Conservation (phyloP, 2,329 filamentous ascomycete species). For the Graphilbum ipis-grandicollis region DNA sequence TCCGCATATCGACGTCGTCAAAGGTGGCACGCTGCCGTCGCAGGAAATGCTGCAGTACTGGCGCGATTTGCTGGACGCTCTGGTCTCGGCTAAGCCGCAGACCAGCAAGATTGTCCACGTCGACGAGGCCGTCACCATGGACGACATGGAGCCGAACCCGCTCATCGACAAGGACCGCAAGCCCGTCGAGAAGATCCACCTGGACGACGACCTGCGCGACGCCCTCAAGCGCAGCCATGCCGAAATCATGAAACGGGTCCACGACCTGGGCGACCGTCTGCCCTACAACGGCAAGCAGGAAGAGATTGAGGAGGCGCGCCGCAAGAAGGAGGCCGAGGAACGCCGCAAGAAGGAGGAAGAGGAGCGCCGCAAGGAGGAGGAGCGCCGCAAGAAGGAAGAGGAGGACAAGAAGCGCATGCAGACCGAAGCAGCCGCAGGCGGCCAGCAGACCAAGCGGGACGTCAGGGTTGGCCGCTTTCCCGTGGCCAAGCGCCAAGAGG, state of each 20-base stretch:
- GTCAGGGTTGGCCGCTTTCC: too few relatives aligned
- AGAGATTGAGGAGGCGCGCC: background rate
- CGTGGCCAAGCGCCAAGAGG: too few relatives aligned
- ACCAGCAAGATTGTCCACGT: constrained; percentile 2
- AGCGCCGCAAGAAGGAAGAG: background rate
- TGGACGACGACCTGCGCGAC: constrained; percentile 2
- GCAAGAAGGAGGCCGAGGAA: background rate
- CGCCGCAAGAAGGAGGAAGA: background rate
- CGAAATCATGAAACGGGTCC: background rate
- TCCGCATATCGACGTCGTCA: background rate
- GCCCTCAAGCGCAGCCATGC: constrained; percentile 2
- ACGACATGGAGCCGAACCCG: constrained; percentile 4
- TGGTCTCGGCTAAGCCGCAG: constrained; percentile 4
- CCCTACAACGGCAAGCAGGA: background rate
- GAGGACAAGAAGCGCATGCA: background rate
- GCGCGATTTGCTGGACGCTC: constrained; percentile 4
- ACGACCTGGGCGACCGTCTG: constrained; percentile 1
- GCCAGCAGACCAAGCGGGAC: too few relatives aligned
- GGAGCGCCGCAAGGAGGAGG: background rate
- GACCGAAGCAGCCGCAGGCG: background rate
- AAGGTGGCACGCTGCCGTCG: constrained; percentile 5
- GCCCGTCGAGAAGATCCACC: constrained; percentile 3
- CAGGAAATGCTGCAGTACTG: constrained; percentile 8
- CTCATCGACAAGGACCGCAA: background rate
- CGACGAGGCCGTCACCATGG: background rate